These are phyloP conservation scores for Penicillium nucicola DNA, from an alignment of 495 filamentous ascomycete genomes.

Conservation along the genomic window DNA sequence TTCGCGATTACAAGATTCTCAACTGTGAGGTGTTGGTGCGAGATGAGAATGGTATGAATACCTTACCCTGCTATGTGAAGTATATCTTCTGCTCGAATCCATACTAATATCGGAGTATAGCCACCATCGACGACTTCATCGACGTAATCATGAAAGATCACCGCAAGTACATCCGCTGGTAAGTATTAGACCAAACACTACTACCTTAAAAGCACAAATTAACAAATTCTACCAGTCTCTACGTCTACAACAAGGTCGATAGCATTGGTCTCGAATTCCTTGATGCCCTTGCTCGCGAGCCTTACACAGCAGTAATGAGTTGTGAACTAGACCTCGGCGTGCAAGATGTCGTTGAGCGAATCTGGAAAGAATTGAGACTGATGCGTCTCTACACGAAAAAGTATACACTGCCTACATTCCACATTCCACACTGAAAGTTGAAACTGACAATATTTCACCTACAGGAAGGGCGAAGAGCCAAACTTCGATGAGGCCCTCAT, in stretches of 20 bases:
- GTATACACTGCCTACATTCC: slow-evolving; percentile 21
- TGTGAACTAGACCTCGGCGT: slow-evolving; percentile 98
- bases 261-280: slow-evolving; percentile 90
- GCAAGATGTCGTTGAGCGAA: slow-evolving; percentile 88
- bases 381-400: slow-evolving; percentile 96
- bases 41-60: slow-evolving; percentile 72
- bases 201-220: background rate
- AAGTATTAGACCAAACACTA: slow-evolving; percentile 4
- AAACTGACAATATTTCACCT: slow-evolving; percentile 5
- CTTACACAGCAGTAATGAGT: slow-evolving; percentile 93
- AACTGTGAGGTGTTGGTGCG: slow-evolving; percentile 96
- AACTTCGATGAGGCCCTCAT: slow-evolving; percentile 93
- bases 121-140: slow-evolving; percentile 97
- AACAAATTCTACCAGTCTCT: slow-evolving; percentile 57
- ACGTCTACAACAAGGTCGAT: slow-evolving; percentile 99
- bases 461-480: slow-evolving; percentile 80
- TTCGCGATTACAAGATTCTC: slow-evolving; percentile 97
- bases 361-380: slow-evolving; percentile 90
- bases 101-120: slow-evolving; percentile 32
- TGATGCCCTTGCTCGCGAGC: slow-evolving; percentile 86
- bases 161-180: slow-evolving; percentile 92
- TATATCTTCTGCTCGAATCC: no score
- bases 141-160: slow-evolving; percentile 99
- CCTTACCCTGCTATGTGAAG: background rate
- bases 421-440: background rate